phyloP scores from a whole-genome alignment of 345 rosid genomes.

The Citrus sp. region DNA sequence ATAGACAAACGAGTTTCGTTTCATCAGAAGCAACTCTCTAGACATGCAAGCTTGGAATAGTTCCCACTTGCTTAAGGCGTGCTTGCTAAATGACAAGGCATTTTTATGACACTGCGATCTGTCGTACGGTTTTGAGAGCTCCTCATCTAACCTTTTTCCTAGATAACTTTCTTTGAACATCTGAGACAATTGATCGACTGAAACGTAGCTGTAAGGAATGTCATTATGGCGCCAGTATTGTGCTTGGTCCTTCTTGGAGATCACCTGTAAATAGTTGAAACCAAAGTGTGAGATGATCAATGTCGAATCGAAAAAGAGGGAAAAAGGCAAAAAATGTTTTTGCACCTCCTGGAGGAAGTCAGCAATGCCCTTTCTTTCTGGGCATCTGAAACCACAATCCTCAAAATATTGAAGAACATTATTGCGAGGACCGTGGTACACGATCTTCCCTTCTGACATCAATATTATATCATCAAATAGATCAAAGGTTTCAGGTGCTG shows the following conservation, averaged over 20 bases:
- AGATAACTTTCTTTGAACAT: conserved; percentile 26
- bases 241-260: conserved; percentile 48
- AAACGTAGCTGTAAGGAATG: conserved; percentile 31
- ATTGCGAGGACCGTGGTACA: conserved; percentile 47
- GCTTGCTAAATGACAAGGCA: conserved; percentile 28
- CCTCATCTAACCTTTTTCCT: conserved; percentile 26
- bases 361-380: conserved; percentile 48
- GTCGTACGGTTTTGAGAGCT: conserved; percentile 27
- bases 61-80: conserved; percentile 38
- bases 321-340: neutral
- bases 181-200: conserved; percentile 29
- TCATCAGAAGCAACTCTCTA: conserved; percentile 49
- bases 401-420: conserved; percentile 42
- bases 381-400: conserved; percentile 55
- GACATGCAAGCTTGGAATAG: conserved; percentile 40
- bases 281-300: neutral
- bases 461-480: conserved; percentile 55
- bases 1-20: conserved; percentile 39
- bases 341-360: conserved; percentile 56
- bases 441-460: conserved; percentile 51
- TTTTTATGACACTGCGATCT: conserved; percentile 19
- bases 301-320: neutral
- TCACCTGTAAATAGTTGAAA: conserved; percentile 28
- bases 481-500: conserved; percentile 58
- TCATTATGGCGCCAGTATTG: conserved; percentile 38